Base-by-base conservation (phyloP, 1,284 basidiomycete genomes). In the Malassezia japonica region DNA sequence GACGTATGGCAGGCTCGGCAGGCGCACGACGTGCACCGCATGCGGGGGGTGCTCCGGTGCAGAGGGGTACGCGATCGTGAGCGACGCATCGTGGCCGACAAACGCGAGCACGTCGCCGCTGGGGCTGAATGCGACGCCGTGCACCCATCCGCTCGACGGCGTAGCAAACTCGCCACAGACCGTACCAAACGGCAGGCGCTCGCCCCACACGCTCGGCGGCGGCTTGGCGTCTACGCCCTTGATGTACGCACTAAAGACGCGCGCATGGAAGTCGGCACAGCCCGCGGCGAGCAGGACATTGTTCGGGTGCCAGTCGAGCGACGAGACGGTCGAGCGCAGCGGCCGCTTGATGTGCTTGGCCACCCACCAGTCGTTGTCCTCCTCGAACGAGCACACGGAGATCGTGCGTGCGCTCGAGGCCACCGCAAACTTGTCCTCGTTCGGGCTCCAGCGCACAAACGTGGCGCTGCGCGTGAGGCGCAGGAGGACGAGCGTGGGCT, bases 381-480 rank as follows among this genome's bases (percentile, higher is more conserved):
- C 61, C 39, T 72, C 70, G 21, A 72, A 72, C 44, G 65, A 67
- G 55, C 70, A 72, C 36, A 72, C 61, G 25, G 66, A 65, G 39
- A 72, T 67, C 33, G 67, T 62, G 15, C 65, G 81, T 6, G 94
- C 91, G 59, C 94, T 94, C 56, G 86, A 90, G 3, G 90, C 92
- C 23, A 99, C 94, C 3, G 94, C 94, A 73, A 99, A 99, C 76
- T 99, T 98, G 76, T 95, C 87, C 76, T 98, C 94, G 65, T 85
- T 83, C 1, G 94, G 94, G 72, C 85, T 88, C 94, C 94, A 99
- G 60, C 86, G 81, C 35, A 96, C 94, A 67, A 82, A 83, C 0
- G 94, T 98, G 1, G 94, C 94, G 1, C 92, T 90, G 35, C 94
- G 79, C 74, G 96, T 98, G 77, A 99, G 83, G 49, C 92, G 81